Conservation (phyloP, 2,329 filamentous ascomycete species). For the Clonostachys byssicola region DNA sequence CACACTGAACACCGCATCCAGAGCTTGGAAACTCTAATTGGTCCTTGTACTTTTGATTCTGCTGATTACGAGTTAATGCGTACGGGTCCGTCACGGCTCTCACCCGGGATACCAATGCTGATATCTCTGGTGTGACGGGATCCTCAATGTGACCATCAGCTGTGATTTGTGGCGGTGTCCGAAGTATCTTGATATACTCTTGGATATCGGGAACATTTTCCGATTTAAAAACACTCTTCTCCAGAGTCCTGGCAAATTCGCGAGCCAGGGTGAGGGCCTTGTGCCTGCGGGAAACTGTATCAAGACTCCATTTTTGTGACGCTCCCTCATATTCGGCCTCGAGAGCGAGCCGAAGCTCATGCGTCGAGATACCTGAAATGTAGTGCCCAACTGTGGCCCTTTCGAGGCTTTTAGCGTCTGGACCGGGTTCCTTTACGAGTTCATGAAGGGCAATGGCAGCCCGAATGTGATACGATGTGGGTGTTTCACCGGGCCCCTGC, state of each 20-base stretch:
- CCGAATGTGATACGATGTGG: constrained; percentile 43
- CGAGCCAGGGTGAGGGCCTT: constrained; percentile 50
- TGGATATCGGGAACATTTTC: constrained; percentile 28
- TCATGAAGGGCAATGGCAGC: constrained; percentile 15
- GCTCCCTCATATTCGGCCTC: constrained; percentile 6
- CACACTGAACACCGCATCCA: constrained; percentile 79
- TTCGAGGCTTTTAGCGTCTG: not conserved
- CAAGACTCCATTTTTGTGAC: not conserved
- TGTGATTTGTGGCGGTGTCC: constrained; percentile 6
- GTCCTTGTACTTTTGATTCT: constrained; percentile 47
- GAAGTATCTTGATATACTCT: constrained; percentile 47
- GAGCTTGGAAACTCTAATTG: constrained; percentile 73
- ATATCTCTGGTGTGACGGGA: constrained; percentile 18
- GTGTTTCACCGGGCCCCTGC: constrained; percentile 48
- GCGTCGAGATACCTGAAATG: constrained; percentile 44
- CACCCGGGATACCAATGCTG: constrained; percentile 32
- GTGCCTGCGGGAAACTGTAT: constrained; percentile 41
- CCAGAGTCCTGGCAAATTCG: constrained; percentile 50
- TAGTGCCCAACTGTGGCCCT: constrained; percentile 35
- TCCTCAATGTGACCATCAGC: constrained; percentile 16
- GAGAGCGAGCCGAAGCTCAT: constrained; percentile 38
- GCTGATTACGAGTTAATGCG: constrained; percentile 43
- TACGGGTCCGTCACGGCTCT: constrained; percentile 42
- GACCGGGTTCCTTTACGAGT: not conserved
- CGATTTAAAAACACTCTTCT: constrained; percentile 38